Base-by-base conservation (phyloP, 208 protist genomes). In the Acanthamoeba lenticulata region DNA sequence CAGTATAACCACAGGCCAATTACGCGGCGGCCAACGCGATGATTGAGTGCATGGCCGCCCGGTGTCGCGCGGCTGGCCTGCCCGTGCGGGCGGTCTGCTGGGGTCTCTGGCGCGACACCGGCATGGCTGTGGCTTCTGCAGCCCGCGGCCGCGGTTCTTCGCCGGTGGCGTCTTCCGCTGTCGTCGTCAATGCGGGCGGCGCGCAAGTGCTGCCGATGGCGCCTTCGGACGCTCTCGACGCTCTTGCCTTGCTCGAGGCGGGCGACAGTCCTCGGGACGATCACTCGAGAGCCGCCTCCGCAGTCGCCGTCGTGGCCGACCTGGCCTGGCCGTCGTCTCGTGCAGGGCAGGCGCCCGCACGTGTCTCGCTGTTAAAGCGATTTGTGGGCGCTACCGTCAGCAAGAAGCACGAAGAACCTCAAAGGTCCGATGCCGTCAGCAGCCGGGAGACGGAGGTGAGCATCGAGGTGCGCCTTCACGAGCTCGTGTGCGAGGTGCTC, bases 21-120 rank as follows among this genome's bases (percentile, higher is more conserved):
- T 97, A 97, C 57, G 69, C 69, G n/a, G 94, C 94, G 40, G 96
- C 96, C 32, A 97, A 97, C 49, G 67, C 85, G 29, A 47, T 95
- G 13, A 74, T 97, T 19, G 96, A 97, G 55, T 32, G 57, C 62
- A 42, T 97, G 38, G 93, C 92, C 19, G 45, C 57, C 17, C 77
- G 67, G 29, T 69, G 96, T 34, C 40, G 77, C 19, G 24, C 13
- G 36, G 47, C 34, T 6, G 95, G 95, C 36, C 94, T 97, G 24
- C 93, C 94, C 27, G 95, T 79, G 9, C 72, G 95, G 17, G 52
- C 45, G 13, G 77, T 97, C 19, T 90, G 81, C 21, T 97, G 95
- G 94, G 96, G 96, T 27, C 79, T 92, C 27, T 96, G 94, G 94
- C 90, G 85, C 49, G 95, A 97, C 52, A 92, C 45, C 42, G 96